Conservation (phyloP, 441 rosid species). For the Erodium trifolium region DNA sequence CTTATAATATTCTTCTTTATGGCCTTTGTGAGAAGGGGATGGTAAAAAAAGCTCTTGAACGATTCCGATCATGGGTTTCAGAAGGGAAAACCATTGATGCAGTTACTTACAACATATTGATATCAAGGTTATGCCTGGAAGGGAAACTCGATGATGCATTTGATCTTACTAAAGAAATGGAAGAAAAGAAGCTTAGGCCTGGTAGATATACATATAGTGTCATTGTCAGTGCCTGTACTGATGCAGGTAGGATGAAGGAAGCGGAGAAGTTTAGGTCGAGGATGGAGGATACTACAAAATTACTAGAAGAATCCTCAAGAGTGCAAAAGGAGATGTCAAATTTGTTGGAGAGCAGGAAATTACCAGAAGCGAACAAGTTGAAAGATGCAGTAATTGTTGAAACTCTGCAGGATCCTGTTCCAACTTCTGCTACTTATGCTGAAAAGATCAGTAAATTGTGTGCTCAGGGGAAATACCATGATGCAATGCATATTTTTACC, state of each 20-base stretch:
- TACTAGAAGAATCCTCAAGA: not conserved
- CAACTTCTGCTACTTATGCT: conserved; percentile 34
- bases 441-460: conserved; percentile 63
- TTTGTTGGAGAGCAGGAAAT: not conserved
- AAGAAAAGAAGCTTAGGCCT: conserved; percentile 49
- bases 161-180: conserved; percentile 61
- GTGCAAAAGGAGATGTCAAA: not conserved
- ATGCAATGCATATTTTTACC: conserved; percentile 36
- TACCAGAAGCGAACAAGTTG: conserved; percentile 20
- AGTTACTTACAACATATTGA: conserved; percentile 74
- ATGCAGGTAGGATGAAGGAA: conserved; percentile 47
- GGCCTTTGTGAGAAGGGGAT: conserved; percentile 69
- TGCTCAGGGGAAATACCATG: conserved; percentile 49
- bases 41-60: conserved; percentile 76
- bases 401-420: conserved; percentile 29
- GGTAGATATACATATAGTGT: conserved; percentile 58
- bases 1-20: conserved; percentile 65
- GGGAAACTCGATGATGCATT: conserved; percentile 64
- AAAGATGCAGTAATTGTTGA: conserved; percentile 19
- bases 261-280: conserved; percentile 50
- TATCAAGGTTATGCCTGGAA: conserved; percentile 56
- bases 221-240: conserved; percentile 40
- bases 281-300: conserved; percentile 36
- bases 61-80: conserved; percentile 53
- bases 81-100: conserved; percentile 49